Base-by-base conservation (phyloP, 1,139 yeast species). In the Suhomyces bribrorum region DNA sequence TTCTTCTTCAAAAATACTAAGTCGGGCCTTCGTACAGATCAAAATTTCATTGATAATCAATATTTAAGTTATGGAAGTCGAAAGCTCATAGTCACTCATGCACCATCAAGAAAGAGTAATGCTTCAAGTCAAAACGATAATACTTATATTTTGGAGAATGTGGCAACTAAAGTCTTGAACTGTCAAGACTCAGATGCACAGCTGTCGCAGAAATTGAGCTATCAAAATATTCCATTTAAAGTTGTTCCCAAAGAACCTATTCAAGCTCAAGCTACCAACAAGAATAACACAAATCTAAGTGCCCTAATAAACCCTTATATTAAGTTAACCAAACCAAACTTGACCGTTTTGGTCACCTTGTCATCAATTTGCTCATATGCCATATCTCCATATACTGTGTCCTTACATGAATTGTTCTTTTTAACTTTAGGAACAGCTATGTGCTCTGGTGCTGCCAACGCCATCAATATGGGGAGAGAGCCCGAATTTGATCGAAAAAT, bases 391-490 rank as follows among this genome's bases (percentile, higher is more conserved):
- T 75, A 76, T 48, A 80, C 90, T 2, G 83, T 81, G 0, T 80
- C 95, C 1, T 61, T 92, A 1, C 69, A 79, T 8, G 83, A 87
- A 49, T 71, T 92, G 30, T 52, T 85, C 29, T 81, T 82, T 48
- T 68, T 92, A 26, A 86, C 97, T 0, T 59, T 76, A 0, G 99
- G 99, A 12, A 92, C 97, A 0, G 80, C 92, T 1, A 64, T 92
- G 32, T 79, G 95, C 49, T 88, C 97, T 0, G 95, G 95, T 7
- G 81, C 96, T 2, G 99, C 99, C 2, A 92, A 92, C 62, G 95
- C 97, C 3, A 88, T 92, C 37, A 92, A 92, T 57, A 92, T 90
- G 96, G 97, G 90, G 1, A 73, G 98, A 46, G 99, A 92, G 61
- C 96, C 97, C 6, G 85, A 80, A 20, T 92, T 80, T 57, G 99